Evolutionary conservation across 495 filamentous ascomycete genomes (phyloP), one percentile per base, ranked within the genome.

Genomic region (Neurospora sp.): DNA sequence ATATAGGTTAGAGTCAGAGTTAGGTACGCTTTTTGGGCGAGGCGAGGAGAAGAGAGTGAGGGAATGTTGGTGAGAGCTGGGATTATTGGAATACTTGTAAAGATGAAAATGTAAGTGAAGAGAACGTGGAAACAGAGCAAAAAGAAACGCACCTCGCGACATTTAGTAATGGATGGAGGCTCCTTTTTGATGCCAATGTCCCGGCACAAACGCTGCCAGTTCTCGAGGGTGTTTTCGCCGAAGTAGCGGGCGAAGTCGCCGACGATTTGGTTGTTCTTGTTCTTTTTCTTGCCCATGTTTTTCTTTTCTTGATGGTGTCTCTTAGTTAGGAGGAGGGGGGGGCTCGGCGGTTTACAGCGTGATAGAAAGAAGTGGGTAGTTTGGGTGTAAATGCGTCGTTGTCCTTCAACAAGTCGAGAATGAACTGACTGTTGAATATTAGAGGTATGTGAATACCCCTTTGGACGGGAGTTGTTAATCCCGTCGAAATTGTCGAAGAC

Each of bases 121-220:
- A 31, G 27, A 31, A 31, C 3, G 22, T 27, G 27, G 27, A 31
- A 31, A 31, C 27, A 31, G 27, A 31, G 27, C 27, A 31, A 3
- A 4, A 17, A 37, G 35, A 5, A 37, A 22, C 40, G 68, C 73
- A 82, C 83, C 77, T 81, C 79, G 31, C 75, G 72, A 70, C 83
- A 84, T 59, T 82, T 75, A 0, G 45, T 83, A 61, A 78, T 83
- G 74, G 78, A 82, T 0, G 31, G 35, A 27, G 76, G 77, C 0
- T 75, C 16, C 1, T 70, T 74, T 3, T 71, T 68, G 59, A 84
- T 75, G 9, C 81, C 79, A 8, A 84, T 70, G 35, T 83, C 78
- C 3, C 3, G 10, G 76, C 82, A 80, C 12, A 84, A 70, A 4
- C 76, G 74, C 38, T 82, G 79, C 80, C 80, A 84, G 61, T 81